Conservation (phyloP, 371 early-diverging fungal species). For the Capillidium rhysosporum region DNA sequence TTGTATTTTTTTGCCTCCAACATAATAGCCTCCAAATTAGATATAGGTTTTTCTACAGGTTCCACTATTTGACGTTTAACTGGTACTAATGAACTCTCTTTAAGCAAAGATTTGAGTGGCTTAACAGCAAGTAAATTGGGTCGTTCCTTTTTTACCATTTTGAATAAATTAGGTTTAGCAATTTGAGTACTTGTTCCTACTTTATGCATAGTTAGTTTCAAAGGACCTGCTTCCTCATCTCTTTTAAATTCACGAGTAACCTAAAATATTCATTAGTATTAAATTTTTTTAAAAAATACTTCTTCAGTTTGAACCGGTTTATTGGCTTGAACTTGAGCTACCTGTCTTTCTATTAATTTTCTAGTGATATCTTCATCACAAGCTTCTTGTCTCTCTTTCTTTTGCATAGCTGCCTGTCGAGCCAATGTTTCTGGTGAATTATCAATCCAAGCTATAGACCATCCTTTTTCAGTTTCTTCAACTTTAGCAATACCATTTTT, state of each 20-base stretch:
- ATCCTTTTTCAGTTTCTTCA: conserved; percentile 80
- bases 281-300: conserved; percentile 6
- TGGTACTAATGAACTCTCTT: neutral
- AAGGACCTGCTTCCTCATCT: neutral
- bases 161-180: neutral
- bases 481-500: conserved; percentile 61
- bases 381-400: conserved; percentile 56
- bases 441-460: conserved; percentile 83
- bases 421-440: conserved; percentile 68
- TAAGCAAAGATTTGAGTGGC: neutral
- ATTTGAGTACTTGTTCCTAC: neutral
- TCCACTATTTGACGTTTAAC: neutral
- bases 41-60: neutral
- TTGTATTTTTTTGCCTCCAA: neutral
- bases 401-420: conserved; percentile 55
- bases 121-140: neutral
- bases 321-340: conserved; percentile 37
- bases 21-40: neutral
- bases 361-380: conserved; percentile 74
- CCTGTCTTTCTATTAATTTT: conserved; percentile 54
- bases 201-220: neutral
- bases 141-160: neutral
- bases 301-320: conserved; percentile 10
- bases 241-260: neutral
- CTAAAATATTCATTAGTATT: neutral